Base-by-base conservation (phyloP, 2,329 filamentous ascomycete genomes). In the Catunica adiposa region DNA sequence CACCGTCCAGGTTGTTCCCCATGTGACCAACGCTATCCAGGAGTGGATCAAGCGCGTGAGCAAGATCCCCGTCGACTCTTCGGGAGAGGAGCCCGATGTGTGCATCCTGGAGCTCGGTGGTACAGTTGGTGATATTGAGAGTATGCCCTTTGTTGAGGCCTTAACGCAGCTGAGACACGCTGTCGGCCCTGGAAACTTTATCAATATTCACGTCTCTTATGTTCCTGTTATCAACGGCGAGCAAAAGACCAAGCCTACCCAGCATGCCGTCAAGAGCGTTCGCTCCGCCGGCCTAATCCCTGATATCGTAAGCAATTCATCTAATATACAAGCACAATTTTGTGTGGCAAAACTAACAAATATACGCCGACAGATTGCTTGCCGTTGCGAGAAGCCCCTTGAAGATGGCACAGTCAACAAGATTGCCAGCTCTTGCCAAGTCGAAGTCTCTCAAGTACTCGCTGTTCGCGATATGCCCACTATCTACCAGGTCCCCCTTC, bases 241-340 rank as follows among this genome's bases (percentile, higher is more conserved):
- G 73, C 82, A 94, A 69, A 97, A 97, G 79, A 97, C 89, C 8
- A 97, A 97, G 72, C 92, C 92, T 0, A 98, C 92, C 0, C 92
- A 98, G 68, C 81, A 87, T 63, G 87, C 90, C 25, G 88, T 97
- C 63, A 83, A 83, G 65, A 80, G 85, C 63, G 82, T 89, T 60
- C 83, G 90, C 60, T 89, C 85, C 65, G 84, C 86, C 60, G 89
- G 89, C 65, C 70, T 87, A 55, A 78, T 75, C 58, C 83, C 83
- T 1, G 82, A 86, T 62, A 65, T 92, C 66, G 80, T 84, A 70
- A 58, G 71, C 2, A 22, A 14, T 5, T 17, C 42, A 7, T 29
- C 52, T 54, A 20, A 58, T 42, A 2, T 14, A 0, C 11, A 4
- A 9, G 1, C 14, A 50, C 5, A 26, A n/a, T 46, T 11, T 20